phyloP scores from a whole-genome alignment of 306 rosid genomes.

The Quercus agrifolia region DNA sequence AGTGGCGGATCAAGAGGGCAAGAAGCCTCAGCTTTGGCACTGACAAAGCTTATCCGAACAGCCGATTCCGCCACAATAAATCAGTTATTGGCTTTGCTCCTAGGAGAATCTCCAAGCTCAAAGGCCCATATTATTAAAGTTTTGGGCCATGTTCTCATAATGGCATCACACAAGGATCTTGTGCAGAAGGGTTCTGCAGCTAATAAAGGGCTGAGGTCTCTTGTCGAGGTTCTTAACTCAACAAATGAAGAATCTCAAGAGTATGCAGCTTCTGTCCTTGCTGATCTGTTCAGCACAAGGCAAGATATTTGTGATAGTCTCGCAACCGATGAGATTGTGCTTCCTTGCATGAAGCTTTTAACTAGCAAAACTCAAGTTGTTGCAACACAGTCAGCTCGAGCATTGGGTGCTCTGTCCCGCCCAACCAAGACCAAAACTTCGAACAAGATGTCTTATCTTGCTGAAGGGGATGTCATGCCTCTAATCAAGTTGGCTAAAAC shows the following conservation, averaged over 20 bases:
- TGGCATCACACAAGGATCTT: conserved; percentile 72
- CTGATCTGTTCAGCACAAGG: conserved; percentile 81
- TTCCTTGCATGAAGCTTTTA: conserved; percentile 90
- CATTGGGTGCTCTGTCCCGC: conserved; percentile 77
- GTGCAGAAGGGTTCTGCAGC: conserved; percentile 81
- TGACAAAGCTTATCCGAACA: conserved; percentile 67
- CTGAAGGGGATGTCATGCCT: conserved; percentile 78
- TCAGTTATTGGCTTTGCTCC: conserved; percentile 84
- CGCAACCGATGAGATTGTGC: conserved; percentile 82
- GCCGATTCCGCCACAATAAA: conserved; percentile 94
- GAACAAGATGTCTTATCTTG: conserved; percentile 63
- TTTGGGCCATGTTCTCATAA: conserved; percentile 80
- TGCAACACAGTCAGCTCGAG: conserved; percentile 96
- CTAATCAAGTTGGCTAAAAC: conserved; percentile 90
- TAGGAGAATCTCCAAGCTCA: conserved; percentile 72
- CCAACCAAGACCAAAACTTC: conserved; percentile 64
- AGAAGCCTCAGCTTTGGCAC: conserved; percentile 92
- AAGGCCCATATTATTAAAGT: conserved; percentile 74
- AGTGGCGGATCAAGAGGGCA: conserved; percentile 85
- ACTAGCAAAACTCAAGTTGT: conserved; percentile 80
- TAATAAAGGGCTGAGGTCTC: conserved; percentile 75
- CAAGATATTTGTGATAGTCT: conserved; percentile 90
- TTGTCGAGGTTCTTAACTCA: conserved; percentile 81
- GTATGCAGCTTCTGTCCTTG: conserved; percentile 83
- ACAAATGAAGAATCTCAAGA: conserved; percentile 84